Conservation (phyloP, 1,139 yeast species). For the Geotrichum histeridarum region DNA sequence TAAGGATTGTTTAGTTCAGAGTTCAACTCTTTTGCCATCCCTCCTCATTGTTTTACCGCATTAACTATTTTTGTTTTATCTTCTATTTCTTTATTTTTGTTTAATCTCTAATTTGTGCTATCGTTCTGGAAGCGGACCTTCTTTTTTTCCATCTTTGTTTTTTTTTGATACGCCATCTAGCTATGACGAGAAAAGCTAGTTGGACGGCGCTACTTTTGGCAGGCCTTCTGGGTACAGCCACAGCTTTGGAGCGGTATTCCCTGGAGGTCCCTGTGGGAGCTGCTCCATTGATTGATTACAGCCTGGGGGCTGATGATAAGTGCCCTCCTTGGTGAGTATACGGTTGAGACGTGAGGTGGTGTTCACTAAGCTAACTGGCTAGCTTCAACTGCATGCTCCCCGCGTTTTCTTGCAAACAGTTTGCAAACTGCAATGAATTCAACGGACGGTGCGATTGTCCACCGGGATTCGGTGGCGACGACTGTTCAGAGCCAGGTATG, state of each 20-base stretch:
- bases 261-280: neutral
- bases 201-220: slow-evolving; percentile 9
- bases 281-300: slow-evolving; percentile 7
- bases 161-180: slow-evolving; percentile 1
- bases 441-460: slow-evolving; percentile 92
- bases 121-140: neutral
- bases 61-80: neutral
- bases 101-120: neutral
- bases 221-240: slow-evolving; percentile 3
- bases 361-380: slow-evolving; percentile 1
- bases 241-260: slow-evolving; percentile 5
- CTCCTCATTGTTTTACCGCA: neutral
- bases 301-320: slow-evolving; percentile 21
- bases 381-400: slow-evolving; percentile 92
- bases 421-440: slow-evolving; percentile 74
- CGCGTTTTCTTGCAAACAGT: slow-evolving; percentile 84
- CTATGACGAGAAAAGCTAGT: slow-evolving; percentile 2
- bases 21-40: neutral
- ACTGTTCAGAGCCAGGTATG: slow-evolving; percentile 66
- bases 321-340: slow-evolving; percentile 34
- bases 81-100: neutral
- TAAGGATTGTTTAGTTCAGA: too few species aligned
- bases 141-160: neutral
- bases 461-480: slow-evolving; percentile 89
- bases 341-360: neutral